Conservation (phyloP, 2,329 filamentous ascomycete genomes). For the Lithohypha guttulata region DNA sequence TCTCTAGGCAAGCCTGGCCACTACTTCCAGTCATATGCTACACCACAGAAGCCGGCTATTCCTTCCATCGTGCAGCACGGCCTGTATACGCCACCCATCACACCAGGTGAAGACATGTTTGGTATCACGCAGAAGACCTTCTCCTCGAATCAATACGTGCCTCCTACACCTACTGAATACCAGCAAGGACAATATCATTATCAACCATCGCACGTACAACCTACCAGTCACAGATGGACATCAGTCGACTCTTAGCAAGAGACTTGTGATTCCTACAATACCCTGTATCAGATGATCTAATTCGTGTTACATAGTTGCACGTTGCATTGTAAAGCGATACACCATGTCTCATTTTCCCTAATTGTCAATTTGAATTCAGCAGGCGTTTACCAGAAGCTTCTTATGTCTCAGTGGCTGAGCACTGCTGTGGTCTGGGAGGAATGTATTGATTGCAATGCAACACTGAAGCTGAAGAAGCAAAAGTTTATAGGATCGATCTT, state of each 20-base stretch:
- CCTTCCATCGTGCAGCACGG: conserved; percentile 25
- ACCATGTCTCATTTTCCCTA: neutral
- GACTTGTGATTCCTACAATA: neutral
- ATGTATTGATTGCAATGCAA: neutral
- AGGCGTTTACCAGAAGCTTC: conserved; percentile 1
- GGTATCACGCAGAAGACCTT: conserved; percentile 27
- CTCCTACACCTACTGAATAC: conserved; percentile 15
- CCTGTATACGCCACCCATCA: conserved; percentile 39
- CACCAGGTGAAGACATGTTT: conserved; percentile 33
- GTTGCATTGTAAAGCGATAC: conserved; percentile 6
- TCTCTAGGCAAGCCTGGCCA: conserved; percentile 10
- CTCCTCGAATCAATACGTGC: conserved; percentile 16
- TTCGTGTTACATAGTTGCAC: conserved; percentile 8
- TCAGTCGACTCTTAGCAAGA: conserved; percentile 6
- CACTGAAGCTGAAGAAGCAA: neutral
- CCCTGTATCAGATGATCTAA: conserved; percentile 10
- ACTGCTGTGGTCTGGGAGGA: neutral
- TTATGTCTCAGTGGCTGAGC: no score
- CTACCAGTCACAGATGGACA: conserved; percentile 3
- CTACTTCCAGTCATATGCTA: conserved; percentile 19
- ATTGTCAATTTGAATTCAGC: neutral
- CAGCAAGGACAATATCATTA: conserved; percentile 3
- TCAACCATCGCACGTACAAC: neutral
- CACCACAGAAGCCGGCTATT: conserved; percentile 21
- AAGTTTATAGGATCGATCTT: no score